Percentiles rank a stretch among this genome's conserved stretches.
Conservation (phyloP, 805 yeast genomes). For the Saturnispora sanitii region DNA sequence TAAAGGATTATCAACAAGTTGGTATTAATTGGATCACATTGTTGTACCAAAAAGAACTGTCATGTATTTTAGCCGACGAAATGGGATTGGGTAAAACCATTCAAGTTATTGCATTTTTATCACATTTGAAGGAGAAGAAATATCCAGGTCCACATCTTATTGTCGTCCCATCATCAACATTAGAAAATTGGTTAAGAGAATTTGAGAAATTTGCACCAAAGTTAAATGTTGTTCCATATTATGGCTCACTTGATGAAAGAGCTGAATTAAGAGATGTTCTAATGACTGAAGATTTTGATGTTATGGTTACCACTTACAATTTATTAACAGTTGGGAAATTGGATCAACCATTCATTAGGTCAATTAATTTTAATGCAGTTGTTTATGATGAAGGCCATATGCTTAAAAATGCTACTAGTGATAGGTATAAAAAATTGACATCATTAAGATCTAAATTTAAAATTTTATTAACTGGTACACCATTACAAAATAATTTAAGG, state of each 20-base stretch:
- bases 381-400: conserved; percentile 98
- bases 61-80: conserved; percentile 95
- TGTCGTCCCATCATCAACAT: conserved; percentile 92
- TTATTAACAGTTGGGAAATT: conserved; percentile 79
- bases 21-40: conserved; percentile 90
- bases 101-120: conserved; percentile 88
- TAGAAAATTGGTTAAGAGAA: conserved; percentile 96
- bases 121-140: conserved; percentile 60
- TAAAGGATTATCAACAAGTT: conserved; percentile 91
- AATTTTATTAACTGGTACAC: conserved; percentile 88
- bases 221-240: conserved; percentile 80
- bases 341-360: conserved; percentile 70
- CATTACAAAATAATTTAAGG: conserved; percentile 83
- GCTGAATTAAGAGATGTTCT: conserved; percentile 71
- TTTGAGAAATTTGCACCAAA: conserved; percentile 81
- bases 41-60: conserved; percentile 65
- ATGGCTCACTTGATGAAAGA: conserved; percentile 80
- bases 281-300: conserved; percentile 58
- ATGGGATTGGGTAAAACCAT: conserved; percentile 98
- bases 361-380: conserved; percentile 71
- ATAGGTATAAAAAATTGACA: conserved; percentile 82
- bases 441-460: conserved; percentile 75
- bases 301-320: conserved; percentile 87
- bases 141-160: conserved; percentile 77
- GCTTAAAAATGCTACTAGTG: conserved; percentile 82